These are phyloP conservation scores for Fusarium nelsonii DNA, from an alignment of 2,329 filamentous ascomycete genomes.

Conservation along the genomic window DNA sequence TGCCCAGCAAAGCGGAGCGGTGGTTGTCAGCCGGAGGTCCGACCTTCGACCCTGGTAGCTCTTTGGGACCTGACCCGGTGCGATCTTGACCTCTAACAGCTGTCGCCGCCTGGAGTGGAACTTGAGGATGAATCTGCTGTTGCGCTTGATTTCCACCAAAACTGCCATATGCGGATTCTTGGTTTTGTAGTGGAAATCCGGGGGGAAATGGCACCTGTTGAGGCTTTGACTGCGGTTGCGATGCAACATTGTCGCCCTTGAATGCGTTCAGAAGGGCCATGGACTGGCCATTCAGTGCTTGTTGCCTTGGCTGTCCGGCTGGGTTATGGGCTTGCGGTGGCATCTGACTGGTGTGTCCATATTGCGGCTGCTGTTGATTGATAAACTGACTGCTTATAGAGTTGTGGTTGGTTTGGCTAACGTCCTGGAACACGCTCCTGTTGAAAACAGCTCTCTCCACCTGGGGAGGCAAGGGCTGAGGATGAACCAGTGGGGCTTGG, in stretches of 20 bases:
- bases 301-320: conserved; percentile 37
- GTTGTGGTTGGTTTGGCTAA: conserved; percentile 27
- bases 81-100: conserved; percentile 18
- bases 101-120: conserved; percentile 19
- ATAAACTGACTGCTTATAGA: conserved; percentile 21
- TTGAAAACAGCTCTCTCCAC: conserved; percentile 67
- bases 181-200: conserved; percentile 24
- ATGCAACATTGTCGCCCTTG: conserved; percentile 49
- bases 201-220: conserved; percentile 25
- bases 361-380: conserved; percentile 47
- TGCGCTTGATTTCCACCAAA: conserved; percentile 22
- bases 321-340: conserved; percentile 26
- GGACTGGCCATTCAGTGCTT: conserved; percentile 57
- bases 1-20: conserved; percentile 63
- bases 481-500: conserved; percentile 52
- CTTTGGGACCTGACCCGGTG: conserved; percentile 46
- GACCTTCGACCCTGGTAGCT: conserved; percentile 47
- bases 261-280: conserved; percentile 61
- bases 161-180: conserved; percentile 26
- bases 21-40: conserved; percentile 52
- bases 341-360: conserved; percentile 36
- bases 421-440: conserved; percentile 50
- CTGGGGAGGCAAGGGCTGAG: conserved; percentile 67
- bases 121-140: conserved; percentile 17
- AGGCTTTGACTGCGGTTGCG: conserved; percentile 42